These are phyloP conservation scores for Termitomyces sp. DNA, from an alignment of 768 basidiomycete genomes.

Conservation along the genomic window DNA sequence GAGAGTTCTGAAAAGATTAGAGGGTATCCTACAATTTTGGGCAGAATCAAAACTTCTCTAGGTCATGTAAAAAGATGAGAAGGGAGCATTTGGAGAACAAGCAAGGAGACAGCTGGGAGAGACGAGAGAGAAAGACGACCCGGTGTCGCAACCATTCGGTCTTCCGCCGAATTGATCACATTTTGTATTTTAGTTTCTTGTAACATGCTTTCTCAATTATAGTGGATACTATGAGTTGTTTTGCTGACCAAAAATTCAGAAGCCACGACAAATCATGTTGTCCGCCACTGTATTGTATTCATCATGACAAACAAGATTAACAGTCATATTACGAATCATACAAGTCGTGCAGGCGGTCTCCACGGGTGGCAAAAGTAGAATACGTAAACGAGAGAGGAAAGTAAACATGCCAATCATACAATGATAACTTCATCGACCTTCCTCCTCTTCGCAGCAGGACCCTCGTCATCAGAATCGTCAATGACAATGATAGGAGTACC, in stretches of 20 bases:
- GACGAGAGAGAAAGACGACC: neutral
- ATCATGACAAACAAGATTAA: neutral
- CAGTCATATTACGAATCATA: neutral
- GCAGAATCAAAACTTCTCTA: neutral
- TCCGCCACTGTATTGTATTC: neutral
- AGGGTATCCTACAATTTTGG: conserved; percentile 2
- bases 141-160: neutral
- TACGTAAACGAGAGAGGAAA: neutral
- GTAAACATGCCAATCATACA: neutral
- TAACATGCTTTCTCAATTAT: too few species aligned
- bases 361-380: neutral
- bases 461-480: conserved; percentile 55
- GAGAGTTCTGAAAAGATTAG: neutral
- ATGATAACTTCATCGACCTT: conserved; percentile 31
- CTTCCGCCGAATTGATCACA: neutral
- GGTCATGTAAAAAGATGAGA: too few species aligned
- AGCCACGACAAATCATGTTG: neutral
- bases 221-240: neutral
- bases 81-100: neutral
- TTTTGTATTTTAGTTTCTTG: neutral
- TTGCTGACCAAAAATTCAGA: neutral
- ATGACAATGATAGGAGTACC: conserved; percentile 55
- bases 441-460: conserved; percentile 53
- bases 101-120: neutral
- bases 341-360: neutral